Conservation (phyloP, 345 rosid species). For the Salix arbutifolia region DNA sequence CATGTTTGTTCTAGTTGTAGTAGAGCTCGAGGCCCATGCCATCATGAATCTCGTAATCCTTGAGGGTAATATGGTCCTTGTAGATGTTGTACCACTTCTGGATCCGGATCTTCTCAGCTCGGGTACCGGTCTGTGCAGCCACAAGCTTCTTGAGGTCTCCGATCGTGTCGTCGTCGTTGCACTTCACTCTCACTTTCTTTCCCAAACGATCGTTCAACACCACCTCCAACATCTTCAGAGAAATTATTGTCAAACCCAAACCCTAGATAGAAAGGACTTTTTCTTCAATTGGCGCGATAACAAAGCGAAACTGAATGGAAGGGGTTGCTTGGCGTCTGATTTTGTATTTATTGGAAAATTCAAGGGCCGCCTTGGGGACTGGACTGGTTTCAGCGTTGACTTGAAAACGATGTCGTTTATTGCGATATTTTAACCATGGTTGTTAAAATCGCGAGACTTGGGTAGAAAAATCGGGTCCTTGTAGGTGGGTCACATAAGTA, state of each 20-base stretch:
- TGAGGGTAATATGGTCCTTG: conserved; percentile 35
- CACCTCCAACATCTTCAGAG: conserved; percentile 31
- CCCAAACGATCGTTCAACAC: conserved; percentile 37
- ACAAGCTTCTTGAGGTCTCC: conserved; percentile 43
- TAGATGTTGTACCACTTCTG: conserved; percentile 45
- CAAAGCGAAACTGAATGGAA: not conserved
- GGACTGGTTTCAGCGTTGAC: not conserved
- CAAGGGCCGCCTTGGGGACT: not conserved
- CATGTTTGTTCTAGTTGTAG: conserved; percentile 16
- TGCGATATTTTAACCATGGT: not conserved
- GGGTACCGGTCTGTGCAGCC: conserved; percentile 39
- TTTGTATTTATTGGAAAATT: not conserved
- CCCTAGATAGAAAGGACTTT: not conserved
- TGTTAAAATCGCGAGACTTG: too few relatives aligned
- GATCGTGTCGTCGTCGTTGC: conserved; percentile 34
- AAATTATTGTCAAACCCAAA: not conserved
- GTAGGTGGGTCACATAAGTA: not conserved
- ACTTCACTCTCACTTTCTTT: conserved; percentile 36
- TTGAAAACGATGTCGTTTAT: not conserved
- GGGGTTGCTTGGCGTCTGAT: not conserved
- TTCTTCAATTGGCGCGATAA: not conserved
- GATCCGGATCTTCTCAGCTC: conserved; percentile 47
- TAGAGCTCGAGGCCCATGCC: conserved; percentile 43
- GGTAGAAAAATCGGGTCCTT: too few relatives aligned
- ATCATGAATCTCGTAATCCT: conserved; percentile 34